Evolutionary conservation across 2,329 filamentous ascomycete species (phyloP).

Genomic region (Ophiostoma piceae): DNA sequence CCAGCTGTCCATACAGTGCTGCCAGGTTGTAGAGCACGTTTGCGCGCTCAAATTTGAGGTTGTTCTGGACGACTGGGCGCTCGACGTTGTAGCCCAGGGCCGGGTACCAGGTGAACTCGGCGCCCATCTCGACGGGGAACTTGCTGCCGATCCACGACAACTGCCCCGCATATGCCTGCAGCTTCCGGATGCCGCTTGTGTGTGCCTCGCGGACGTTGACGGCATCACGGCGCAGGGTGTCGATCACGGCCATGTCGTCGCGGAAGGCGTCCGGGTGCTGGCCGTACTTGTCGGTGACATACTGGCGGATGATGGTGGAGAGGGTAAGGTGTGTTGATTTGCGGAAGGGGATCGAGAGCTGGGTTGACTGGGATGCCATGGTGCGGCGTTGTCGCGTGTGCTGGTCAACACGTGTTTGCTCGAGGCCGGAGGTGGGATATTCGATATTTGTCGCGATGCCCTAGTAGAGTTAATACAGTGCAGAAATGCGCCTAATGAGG

Average conservation of each 20-base stretch:
- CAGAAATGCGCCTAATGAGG: constrained; percentile 21
- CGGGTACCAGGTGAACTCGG: constrained; percentile 95
- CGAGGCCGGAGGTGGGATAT: constrained; percentile 1
- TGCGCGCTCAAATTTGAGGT: constrained; percentile 75
- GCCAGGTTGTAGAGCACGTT: constrained; percentile 93
- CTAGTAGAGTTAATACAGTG: constrained; percentile 3
- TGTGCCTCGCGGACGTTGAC: constrained; percentile 85
- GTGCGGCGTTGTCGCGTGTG: not conserved
- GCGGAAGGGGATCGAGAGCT: constrained; percentile 58
- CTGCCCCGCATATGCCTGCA: constrained; percentile 89
- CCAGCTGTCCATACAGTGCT: constrained; percentile 88
- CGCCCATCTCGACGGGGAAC: constrained; percentile 92
- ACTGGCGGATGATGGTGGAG: constrained; percentile 78
- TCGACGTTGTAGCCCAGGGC: constrained; percentile 85
- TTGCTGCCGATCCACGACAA: constrained; percentile 90
- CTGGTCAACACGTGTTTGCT: not conserved
- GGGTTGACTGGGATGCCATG: constrained; percentile 17
- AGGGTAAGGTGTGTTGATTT: constrained; percentile 74
- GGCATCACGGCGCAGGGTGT: constrained; percentile 77
- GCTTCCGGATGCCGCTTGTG: constrained; percentile 74
- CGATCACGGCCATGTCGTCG: constrained; percentile 77
- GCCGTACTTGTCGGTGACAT: constrained; percentile 97
- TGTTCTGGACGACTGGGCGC: constrained; percentile 61
- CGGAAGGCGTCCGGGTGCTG: constrained; percentile 97
- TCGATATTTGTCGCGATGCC: not conserved